These are phyloP conservation scores for Rhizophagus clarus DNA, from an alignment of 192 early-diverging fungal species.

Conservation along the genomic window DNA sequence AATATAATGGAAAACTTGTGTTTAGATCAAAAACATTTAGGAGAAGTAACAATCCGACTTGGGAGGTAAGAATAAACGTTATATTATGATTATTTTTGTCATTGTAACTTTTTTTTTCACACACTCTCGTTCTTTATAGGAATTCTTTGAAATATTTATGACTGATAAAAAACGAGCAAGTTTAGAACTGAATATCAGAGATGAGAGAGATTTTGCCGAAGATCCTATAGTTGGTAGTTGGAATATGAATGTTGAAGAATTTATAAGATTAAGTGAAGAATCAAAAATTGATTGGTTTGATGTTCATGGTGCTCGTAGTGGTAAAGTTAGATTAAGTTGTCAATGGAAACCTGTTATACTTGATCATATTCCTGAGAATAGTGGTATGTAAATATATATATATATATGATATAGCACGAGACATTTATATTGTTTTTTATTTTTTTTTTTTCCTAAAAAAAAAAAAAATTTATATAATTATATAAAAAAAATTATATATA, in stretches of 20 bases:
- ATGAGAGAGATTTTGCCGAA: slow-evolving; percentile 40
- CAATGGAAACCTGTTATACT: slow-evolving; percentile 77
- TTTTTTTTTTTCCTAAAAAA: neutral
- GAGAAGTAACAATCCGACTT: slow-evolving; percentile 56
- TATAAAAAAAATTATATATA: neutral
- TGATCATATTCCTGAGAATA: slow-evolving; percentile 39
- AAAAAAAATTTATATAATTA: too few relatives aligned
- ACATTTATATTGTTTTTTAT: slow-evolving; percentile 4
- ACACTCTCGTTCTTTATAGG: slow-evolving; percentile 30
- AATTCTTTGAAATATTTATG: slow-evolving; percentile 69
- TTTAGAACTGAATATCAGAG: slow-evolving; percentile 62
- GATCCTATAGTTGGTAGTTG: slow-evolving; percentile 24
- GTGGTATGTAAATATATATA: slow-evolving; percentile 22
- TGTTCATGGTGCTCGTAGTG: slow-evolving; percentile 23
- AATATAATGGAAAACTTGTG: slow-evolving; percentile 51
- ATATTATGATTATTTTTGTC: neutral
- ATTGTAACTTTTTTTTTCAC: neutral
- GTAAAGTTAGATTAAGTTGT: slow-evolving; percentile 37
- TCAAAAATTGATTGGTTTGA: slow-evolving; percentile 38
- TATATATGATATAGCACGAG: neutral
- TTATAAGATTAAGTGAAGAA: slow-evolving; percentile 28
- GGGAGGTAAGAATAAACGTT: slow-evolving; percentile 22
- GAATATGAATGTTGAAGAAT: neutral
- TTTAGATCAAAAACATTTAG: slow-evolving; percentile 67
- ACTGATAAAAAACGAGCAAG: slow-evolving; percentile 59